A percentile compares a stretch with the other conserved stretches of the same genome.
Conservation (phyloP, 2,329 filamentous ascomycete species). For the Fusarium paranaense region DNA sequence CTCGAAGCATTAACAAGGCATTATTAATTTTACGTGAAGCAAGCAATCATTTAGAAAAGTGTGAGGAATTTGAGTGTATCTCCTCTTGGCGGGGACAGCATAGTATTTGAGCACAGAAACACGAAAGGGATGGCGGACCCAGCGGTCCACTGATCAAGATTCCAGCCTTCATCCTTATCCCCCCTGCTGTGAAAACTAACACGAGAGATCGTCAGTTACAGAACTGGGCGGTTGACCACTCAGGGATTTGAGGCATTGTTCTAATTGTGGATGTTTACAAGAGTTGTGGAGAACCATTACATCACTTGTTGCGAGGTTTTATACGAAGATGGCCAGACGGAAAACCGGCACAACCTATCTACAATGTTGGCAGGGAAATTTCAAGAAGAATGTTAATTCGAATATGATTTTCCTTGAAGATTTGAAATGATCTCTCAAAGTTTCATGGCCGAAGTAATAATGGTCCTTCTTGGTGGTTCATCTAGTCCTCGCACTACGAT, state of each 20-base stretch:
- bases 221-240: background rate
- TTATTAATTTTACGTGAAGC: background rate
- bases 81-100: background rate
- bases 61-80: background rate
- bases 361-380: background rate
- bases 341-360: background rate
- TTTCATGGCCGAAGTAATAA: background rate
- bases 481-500: background rate
- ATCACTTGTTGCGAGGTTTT: conserved; percentile 1
- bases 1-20: background rate
- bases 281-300: conserved; percentile 7
- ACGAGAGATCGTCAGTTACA: background rate
- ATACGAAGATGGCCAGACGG: background rate
- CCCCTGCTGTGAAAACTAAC: background rate
- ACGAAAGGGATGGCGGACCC: background rate
- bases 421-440: too few relatives aligned
- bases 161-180: background rate
- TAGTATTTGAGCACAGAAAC: background rate
- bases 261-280: background rate
- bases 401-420: accelerated
- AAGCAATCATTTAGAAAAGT: background rate
- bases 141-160: background rate
- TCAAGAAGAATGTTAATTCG: background rate
- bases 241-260: background rate
- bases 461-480: background rate